Base-by-base conservation (phyloP, 2,329 filamentous ascomycete species). In the Pseudocercospora crystallina region DNA sequence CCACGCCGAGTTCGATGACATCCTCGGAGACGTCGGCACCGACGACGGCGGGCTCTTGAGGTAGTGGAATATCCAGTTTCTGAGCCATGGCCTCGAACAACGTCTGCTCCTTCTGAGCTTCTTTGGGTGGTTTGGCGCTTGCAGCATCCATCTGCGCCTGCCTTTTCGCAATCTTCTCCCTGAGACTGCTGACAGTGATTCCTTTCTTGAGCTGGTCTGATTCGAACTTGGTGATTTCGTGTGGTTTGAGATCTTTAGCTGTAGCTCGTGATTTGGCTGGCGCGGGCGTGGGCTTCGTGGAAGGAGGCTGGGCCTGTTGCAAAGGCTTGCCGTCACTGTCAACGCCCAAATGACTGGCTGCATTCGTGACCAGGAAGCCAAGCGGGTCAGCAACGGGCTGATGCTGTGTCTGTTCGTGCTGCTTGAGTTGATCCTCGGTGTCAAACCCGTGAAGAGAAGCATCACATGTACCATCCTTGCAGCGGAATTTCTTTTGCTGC, bases 361-460 rank as follows among this genome's bases (percentile, higher is more conserved):
- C 72, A 36, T 74, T 77, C 5, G 80, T 76, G 5, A 84, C 59
- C 20, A 78, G 75, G 62, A 77, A 85, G n/a, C 76, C 71, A 29
- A 83, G 67, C 30, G 80, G 76, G 62, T 85, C 73, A 5, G 75
- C 77, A 33, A 83, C 73, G 43, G 69, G 68, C 56, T 76, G 74
- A 64, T 85, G 82, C 13, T 67, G 71, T 15, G 80, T 75, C 43
- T 75, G 74, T 20, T 76, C 64, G 57, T 85, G 82, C 34, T 75
- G 74, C 31, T 80, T 76, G 47, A 85, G 67, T 43, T 59, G 58
- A 20, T 54, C 57, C 34, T 61, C 56, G 1, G 75, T 79, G 5
- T 75, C 68, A 52, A 84, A 84, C 3, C 81, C 81, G 51, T 74
- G 75, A 46, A 76, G 67, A 49, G 77, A 74, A 59, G 74, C 72